Evolutionary conservation across 1,284 basidiomycete species (phyloP).

Genomic region (Naganishia sp.): DNA sequence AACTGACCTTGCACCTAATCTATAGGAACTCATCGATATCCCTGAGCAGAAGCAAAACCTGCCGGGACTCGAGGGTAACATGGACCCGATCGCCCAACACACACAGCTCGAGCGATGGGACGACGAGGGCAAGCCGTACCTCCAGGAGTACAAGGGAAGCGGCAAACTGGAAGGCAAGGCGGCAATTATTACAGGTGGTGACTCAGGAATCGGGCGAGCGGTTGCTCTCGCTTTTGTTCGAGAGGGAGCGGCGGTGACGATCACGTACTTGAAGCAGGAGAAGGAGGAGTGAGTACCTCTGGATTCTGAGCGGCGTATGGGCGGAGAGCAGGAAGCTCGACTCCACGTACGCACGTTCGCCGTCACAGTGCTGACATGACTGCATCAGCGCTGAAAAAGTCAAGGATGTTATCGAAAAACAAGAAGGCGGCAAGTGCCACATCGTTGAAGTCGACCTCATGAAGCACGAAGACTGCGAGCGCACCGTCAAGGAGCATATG

Average conservation of each 20-base stretch:
- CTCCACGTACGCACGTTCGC: no score
- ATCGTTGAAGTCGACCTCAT: conserved; percentile 55
- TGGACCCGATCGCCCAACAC: conserved; percentile 57
- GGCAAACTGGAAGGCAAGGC: conserved; percentile 63
- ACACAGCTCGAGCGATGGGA: conserved; percentile 62
- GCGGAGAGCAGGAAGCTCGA: no score
- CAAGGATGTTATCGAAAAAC: conserved; percentile 58
- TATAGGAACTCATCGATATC: conserved; percentile 31
- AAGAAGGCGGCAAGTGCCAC: conserved; percentile 51
- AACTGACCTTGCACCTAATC: background rate
- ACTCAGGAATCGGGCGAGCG: conserved; percentile 62
- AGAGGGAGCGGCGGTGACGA: conserved; percentile 67
- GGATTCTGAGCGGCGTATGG: no score
- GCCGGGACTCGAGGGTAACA: conserved; percentile 32
- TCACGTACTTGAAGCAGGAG: conserved; percentile 65
- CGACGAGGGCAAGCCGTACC: conserved; percentile 62
- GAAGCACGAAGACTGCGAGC: conserved; percentile 56
- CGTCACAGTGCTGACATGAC: no score
- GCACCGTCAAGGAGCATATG: conserved; percentile 60
- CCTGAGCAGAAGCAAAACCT: conserved; percentile 31
- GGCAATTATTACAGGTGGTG: conserved; percentile 59
- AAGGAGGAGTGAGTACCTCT: conserved; percentile 57
- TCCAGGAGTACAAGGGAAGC: conserved; percentile 59
- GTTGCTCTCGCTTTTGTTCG: conserved; percentile 65
- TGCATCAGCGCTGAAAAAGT: conserved; percentile 52